Base-by-base conservation (phyloP, 352 stramenopile genomes). In the Blastocystis sp. region DNA sequence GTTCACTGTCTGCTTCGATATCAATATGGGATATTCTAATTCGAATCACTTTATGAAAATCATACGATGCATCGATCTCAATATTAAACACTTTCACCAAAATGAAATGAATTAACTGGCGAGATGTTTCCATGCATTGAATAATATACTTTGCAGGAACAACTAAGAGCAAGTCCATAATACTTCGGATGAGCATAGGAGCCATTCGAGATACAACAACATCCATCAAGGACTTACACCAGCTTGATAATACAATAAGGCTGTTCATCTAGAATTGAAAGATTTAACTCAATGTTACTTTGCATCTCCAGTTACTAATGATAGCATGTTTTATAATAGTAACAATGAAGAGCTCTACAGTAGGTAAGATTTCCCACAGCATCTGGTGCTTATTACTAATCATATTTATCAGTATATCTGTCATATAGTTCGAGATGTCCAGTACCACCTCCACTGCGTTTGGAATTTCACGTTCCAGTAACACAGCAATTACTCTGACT, bases 401-500 rank as follows among this genome's bases (percentile, higher is more conserved):
- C 59, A 68, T 39, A 68, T 39, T 2, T 30, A 68, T 20, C 2
- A 24, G 0, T n/a, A 59, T n/a, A n/a, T 59, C 50, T 59, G 11
- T 59, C 50, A 85, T 39, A 30, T 53, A 26, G 8, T 37, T 45
- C 2, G 41, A 39, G 8, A 68, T 55, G 0, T 85, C 73, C 18
- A 59, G 34, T 16, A 85, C 73, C 0, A 85, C 47, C 26, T 85
- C 73, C 4, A 41, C 55, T 2, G 68, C 73, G 11, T 30, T 68
- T 1, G 73, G 73, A 53, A 66, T 66, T 24, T 85, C 73, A 39
- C 54, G 50, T 24, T 66, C 53, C 73, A 85, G 26, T 9, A 85
- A 34, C 20, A 43, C 11, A 47, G 16, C 5, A 68, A 26, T 6
- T 30, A 50, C n/a, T 68, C 30, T 6, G 24, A 68, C n/a, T 69